phyloP scores from a whole-genome alignment of 768 basidiomycete species.

The Suillus paluster region DNA sequence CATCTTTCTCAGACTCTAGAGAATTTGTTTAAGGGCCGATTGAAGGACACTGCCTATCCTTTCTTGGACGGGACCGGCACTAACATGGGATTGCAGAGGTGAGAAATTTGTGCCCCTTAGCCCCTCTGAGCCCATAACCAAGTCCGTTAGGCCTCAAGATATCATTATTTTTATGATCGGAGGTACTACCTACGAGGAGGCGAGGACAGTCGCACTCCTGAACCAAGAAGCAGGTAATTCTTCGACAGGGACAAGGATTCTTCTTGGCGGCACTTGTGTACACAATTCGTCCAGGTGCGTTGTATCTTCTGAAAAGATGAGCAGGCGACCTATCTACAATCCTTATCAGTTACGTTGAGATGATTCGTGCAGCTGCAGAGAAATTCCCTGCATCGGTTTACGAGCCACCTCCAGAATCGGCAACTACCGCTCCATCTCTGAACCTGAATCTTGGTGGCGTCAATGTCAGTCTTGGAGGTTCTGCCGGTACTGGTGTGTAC shows the following conservation, averaged over 20 bases:
- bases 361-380: conserved; percentile 76
- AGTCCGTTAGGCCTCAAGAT: conserved; percentile 77
- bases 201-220: conserved; percentile 78
- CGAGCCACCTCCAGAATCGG: conserved; percentile 77
- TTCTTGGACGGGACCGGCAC: conserved; percentile 77
- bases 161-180: conserved; percentile 97
- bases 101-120: conserved; percentile 17
- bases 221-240: conserved; percentile 76
- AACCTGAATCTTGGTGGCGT: conserved; percentile 93
- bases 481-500: conserved; percentile 83
- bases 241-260: conserved; percentile 69
- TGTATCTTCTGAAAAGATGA: not conserved
- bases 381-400: conserved; percentile 68
- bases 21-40: conserved; percentile 79
- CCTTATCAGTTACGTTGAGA: conserved; percentile 76
- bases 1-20: conserved; percentile 93
- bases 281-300: conserved; percentile 91
- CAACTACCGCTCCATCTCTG: conserved; percentile 73
- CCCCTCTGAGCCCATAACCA: not conserved
- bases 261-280: conserved; percentile 93
- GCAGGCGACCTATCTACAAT: conserved; percentile 8
- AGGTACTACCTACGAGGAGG: conserved; percentile 96
- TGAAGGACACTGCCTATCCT: conserved; percentile 89
- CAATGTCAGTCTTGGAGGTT: conserved; percentile 91
- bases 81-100: conserved; percentile 77